phyloP scores from a whole-genome alignment of 2,329 filamentous ascomycete genomes.

The Akanthomyces uredinophilus region DNA sequence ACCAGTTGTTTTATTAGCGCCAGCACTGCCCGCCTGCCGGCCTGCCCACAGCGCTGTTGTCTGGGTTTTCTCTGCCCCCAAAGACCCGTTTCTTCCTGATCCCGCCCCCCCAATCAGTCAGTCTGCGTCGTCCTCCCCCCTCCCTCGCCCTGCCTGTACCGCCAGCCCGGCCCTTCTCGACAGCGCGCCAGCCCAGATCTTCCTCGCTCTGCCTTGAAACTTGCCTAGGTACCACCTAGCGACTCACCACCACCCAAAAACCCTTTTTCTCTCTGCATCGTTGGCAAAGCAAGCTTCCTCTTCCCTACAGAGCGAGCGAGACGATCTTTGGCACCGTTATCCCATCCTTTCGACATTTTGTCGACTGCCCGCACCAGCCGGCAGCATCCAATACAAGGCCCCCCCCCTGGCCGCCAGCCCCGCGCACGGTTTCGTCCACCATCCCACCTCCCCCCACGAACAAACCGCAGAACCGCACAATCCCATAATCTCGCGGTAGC shows the following conservation, averaged over 20 bases:
- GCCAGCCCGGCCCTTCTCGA: conserved; percentile 10
- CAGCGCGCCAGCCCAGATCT: background rate
- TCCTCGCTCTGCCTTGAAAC: background rate
- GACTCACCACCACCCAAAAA: background rate
- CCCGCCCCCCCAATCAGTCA: conserved; percentile 1
- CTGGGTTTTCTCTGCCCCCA: background rate
- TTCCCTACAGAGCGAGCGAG: conserved; percentile 1
- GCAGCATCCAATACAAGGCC: background rate
- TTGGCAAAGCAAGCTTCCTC: background rate
- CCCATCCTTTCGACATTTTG: background rate
- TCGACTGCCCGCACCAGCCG: background rate
- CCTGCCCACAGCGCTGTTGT: background rate
- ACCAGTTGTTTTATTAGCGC: background rate
- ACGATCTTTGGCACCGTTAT: background rate
- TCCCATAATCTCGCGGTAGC: conserved; percentile 14
- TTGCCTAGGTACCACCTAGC: background rate
- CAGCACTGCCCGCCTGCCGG: background rate
- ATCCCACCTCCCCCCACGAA: conserved; percentile 11
- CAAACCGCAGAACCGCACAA: conserved; percentile 10
- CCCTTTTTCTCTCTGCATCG: background rate
- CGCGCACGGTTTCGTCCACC: conserved; percentile 9
- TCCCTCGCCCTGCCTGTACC: background rate
- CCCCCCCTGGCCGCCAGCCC: conserved; percentile 1
- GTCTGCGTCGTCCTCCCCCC: background rate
- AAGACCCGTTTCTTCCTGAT: conserved; percentile 6